A percentile compares a stretch with the other conserved stretches of the same genome.
Conservation (phyloP, 176 grass and related monocot species). For the Lolium perenne region DNA sequence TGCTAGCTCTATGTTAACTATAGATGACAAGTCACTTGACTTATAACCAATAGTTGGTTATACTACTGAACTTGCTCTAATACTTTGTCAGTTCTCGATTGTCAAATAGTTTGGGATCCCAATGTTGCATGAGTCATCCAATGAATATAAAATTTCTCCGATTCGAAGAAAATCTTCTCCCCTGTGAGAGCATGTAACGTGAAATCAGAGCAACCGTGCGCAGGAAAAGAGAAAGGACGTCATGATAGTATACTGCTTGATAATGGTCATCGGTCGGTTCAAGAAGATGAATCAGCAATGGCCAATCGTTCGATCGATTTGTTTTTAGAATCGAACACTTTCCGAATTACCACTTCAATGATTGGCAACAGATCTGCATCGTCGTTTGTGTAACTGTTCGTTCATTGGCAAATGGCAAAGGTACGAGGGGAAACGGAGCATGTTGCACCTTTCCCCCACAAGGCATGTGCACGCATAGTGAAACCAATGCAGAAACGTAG, state of each 20-base stretch:
- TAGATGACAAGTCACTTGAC: too few species aligned
- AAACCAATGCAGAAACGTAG: conserved; percentile 8
- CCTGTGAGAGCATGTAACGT: conserved; percentile 1
- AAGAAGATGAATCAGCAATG: not conserved
- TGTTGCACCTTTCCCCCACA: conserved; percentile 6
- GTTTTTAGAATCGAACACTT: not conserved
- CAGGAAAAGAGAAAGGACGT: not conserved
- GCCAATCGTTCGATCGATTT: not conserved
- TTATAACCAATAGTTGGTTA: too few species aligned
- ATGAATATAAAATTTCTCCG: not conserved
- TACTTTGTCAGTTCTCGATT: too few species aligned
- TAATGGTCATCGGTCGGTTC: not conserved
- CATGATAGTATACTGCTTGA: not conserved
- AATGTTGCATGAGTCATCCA: not conserved
- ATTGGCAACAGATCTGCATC: not conserved
- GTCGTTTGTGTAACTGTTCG: not conserved
- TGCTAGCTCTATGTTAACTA: too few species aligned
- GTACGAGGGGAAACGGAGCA: not conserved
- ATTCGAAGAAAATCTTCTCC: not conserved
- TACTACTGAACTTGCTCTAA: too few species aligned
- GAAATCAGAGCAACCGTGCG: not conserved
- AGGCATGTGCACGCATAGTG: conserved; percentile 36
- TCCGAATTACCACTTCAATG: not conserved
- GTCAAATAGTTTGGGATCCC: not conserved
- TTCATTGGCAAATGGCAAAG: not conserved